Evolutionary conservation across 495 filamentous ascomycete species (phyloP).

Genomic region (Podospora appendiculata): DNA sequence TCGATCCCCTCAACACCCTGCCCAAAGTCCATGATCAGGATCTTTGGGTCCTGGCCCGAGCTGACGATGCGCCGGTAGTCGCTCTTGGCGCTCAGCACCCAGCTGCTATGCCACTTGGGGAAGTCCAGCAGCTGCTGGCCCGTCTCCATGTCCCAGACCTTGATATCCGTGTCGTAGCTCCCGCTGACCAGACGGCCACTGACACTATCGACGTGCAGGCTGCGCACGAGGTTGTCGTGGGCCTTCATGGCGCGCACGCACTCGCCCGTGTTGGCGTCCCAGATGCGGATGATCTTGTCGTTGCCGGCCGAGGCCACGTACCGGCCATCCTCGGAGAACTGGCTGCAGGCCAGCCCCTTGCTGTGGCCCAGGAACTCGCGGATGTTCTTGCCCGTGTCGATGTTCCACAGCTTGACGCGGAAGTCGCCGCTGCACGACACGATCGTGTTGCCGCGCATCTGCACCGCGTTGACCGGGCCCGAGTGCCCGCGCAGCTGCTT

Average conservation of each 20-base stretch:
- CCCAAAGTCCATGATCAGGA: constrained; percentile 86
- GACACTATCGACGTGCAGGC: constrained; percentile 75
- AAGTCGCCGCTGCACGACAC: constrained; percentile 92
- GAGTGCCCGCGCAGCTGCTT: constrained; percentile 73
- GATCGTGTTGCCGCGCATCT: constrained; percentile 82
- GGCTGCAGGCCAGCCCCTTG: constrained; percentile 88
- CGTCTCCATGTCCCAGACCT: constrained; percentile 76
- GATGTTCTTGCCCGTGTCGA: constrained; percentile 73
- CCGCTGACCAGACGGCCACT: constrained; percentile 81
- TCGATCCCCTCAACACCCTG: constrained; percentile 46
- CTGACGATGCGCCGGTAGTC: constrained; percentile 91
- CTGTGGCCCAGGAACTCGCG: constrained; percentile 82
- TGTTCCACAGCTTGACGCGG: constrained; percentile 88
- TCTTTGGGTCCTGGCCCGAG: constrained; percentile 86
- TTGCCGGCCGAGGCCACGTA: constrained; percentile 90
- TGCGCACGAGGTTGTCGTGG: constrained; percentile 76
- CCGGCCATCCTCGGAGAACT: constrained; percentile 85
- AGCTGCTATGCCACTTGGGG: constrained; percentile 85
- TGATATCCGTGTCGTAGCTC: constrained; percentile 89
- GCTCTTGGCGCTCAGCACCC: constrained; percentile 91
- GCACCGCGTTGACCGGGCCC: constrained; percentile 92
- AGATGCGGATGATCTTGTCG: constrained; percentile 87
- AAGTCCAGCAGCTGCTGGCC: constrained; percentile 68
- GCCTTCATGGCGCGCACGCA: constrained; percentile 68
- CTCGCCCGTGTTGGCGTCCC: constrained; percentile 83